These are phyloP conservation scores for Monilinia laxa DNA, from an alignment of 2,329 filamentous ascomycete genomes.

Conservation along the genomic window DNA sequence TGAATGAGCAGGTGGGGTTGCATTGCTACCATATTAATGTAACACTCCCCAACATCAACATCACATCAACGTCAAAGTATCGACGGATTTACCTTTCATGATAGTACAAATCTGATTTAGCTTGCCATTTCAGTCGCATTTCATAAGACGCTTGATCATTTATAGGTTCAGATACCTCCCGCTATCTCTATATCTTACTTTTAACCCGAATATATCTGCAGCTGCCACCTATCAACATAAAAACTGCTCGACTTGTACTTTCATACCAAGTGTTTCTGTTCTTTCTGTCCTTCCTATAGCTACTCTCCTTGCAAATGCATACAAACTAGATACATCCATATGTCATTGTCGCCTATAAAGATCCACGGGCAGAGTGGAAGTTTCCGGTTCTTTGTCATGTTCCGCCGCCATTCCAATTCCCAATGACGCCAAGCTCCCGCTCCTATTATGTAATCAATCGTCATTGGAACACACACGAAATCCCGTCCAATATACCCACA, in stretches of 20 bases:
- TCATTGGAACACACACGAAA: not conserved
- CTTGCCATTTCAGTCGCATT: no score
- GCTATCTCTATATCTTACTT: not conserved
- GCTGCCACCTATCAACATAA: not conserved
- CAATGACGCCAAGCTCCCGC: not conserved
- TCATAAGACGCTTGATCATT: no score
- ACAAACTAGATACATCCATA: not conserved
- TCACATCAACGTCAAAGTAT: no score
- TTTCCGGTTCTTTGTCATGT: not conserved
- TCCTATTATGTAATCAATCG: not conserved
- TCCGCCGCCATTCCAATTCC: not conserved
- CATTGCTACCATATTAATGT: not conserved
- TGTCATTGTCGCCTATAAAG: no score
- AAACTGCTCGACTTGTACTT: no score
- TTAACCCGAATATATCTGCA: no score
- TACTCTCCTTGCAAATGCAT: not conserved
- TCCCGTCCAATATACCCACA: not conserved
- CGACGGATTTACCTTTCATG: not conserved
- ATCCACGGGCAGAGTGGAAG: no score
- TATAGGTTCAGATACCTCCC: no score
- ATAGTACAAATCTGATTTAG: no score
- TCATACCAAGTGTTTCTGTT: no score
- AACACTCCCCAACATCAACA: not conserved
- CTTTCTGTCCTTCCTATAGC: not conserved
- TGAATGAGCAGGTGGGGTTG: not conserved